Base-by-base conservation (phyloP, 176 grass and related monocot genomes). In the Dendrocalamus sinicus region DNA sequence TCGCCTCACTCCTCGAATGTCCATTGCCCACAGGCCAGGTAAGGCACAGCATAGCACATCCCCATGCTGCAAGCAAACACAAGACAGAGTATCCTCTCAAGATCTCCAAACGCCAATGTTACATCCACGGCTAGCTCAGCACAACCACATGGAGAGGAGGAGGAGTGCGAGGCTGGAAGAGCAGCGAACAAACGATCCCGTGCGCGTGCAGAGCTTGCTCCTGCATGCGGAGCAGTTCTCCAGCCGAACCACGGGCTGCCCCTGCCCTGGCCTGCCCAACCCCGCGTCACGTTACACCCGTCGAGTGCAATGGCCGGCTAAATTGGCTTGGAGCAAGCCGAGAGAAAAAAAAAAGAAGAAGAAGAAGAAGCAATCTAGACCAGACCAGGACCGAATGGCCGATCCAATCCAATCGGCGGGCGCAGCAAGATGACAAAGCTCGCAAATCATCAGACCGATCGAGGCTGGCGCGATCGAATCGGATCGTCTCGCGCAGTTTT, bases 1-100 rank as follows among this genome's bases (percentile, higher is more conserved):
- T 12, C 39, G 53, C 53, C 54, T 39, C 23, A 52, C 54, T 20
- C 75, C 26, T 52, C 28, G 65, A 8, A 45, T 40, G 77, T 66
- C 9, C 85, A 72, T 74, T 80, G 77, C 77, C 85, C 68, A 2
- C 77, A 40, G 12, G 22, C 11, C 68, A 70, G 58, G 85, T 28
- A 80, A 73, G 67, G 85, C 77, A 86, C 85, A 73, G 62, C 7
- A 19, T 15, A 16, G 4, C 10, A 41, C 23, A 7, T 30, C n/a
- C 81, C 24, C 26, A 8, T 9, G 70, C 55, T 48, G 28, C 71
- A 84, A 45, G 68, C 68, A 83, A 83, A 48, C 28, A 46, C 16
- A 14, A 40, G 74, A 79, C 61, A 45, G 4, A 48, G 12, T 60
- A 23, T 60, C 58, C 22, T 60, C 22, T 60, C 58, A 24, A 24